A percentile compares a stretch with the other conserved stretches of the same genome.
These are phyloP conservation scores for Paramecium sonneborni DNA, from an alignment of 73 alveolate species.

Conservation along the genomic window DNA sequence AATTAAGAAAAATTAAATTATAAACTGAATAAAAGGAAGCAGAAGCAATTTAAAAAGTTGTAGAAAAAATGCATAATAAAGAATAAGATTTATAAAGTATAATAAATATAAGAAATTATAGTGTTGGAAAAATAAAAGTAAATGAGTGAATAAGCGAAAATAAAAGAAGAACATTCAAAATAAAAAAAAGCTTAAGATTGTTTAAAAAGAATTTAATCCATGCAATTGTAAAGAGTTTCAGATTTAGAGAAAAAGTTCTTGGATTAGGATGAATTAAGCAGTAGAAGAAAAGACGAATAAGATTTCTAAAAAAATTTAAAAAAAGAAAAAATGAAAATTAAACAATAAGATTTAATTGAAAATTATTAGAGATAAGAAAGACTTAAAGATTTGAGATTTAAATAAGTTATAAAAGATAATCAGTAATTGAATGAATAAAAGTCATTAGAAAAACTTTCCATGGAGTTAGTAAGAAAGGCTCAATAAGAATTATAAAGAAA, in stretches of 20 bases:
- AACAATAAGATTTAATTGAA: conserved; percentile 20
- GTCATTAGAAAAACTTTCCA: background rate
- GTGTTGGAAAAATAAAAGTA: background rate
- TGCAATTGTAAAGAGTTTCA: background rate
- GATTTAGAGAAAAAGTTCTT: background rate
- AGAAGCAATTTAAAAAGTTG: background rate
- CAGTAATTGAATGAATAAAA: background rate
- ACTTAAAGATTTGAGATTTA: conserved; percentile 35
- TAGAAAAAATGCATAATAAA: background rate
- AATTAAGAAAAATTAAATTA: background rate
- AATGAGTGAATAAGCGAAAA: background rate
- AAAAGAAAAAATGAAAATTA: conserved; percentile 1
- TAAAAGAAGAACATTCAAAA: background rate
- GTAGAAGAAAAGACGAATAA: background rate
- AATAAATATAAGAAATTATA: background rate
- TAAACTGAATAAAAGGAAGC: background rate
- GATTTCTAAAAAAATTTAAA: conserved; percentile 9
- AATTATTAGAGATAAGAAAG: conserved; percentile 40
- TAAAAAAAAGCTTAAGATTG: background rate
- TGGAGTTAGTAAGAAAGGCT: conserved; percentile 14
- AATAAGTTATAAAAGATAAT: background rate
- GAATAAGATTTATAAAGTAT: background rate
- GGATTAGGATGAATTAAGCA: background rate
- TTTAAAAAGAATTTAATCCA: background rate
- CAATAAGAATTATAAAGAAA: conserved; percentile 4